phyloP scores from a whole-genome alignment of 768 basidiomycete species.

The Thelephora aurantiotincta region DNA sequence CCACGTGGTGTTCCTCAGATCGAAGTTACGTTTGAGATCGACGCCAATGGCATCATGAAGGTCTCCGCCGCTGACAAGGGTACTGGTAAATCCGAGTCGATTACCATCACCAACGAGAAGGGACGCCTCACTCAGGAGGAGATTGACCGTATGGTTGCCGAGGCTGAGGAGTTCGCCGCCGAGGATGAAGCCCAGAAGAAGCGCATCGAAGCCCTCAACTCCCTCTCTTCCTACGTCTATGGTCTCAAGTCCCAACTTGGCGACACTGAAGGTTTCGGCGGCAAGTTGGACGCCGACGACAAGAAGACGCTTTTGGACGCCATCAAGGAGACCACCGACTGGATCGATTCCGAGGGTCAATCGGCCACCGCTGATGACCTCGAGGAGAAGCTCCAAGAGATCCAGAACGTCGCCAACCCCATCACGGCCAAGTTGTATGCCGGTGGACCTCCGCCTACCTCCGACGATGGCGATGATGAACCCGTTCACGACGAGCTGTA shows the following conservation, averaged over 20 bases:
- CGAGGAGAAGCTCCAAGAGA: constrained; percentile 72
- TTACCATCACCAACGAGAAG: constrained; percentile 94
- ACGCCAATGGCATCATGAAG: constrained; percentile 61
- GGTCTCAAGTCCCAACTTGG: constrained; percentile 77
- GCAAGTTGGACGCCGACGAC: constrained; percentile 70
- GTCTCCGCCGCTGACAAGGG: constrained; percentile 89
- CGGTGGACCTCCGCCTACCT: constrained; percentile 6
- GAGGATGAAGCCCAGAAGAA: constrained; percentile 70
- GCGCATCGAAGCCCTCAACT: constrained; percentile 77
- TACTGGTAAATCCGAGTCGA: constrained; percentile 78
- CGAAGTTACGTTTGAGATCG: constrained; percentile 32
- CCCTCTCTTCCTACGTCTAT: constrained; percentile 70
- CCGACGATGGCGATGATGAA: no score
- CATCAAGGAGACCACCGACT: constrained; percentile 82
- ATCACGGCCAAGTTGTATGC: constrained; percentile 76
- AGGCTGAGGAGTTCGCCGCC: constrained; percentile 80
- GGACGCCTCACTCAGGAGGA: constrained; percentile 53
- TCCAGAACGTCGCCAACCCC: constrained; percentile 65
- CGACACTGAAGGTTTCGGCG: constrained; percentile 84
- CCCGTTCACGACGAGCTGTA: no score
- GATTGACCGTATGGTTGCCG: constrained; percentile 90
- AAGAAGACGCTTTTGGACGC: constrained; percentile 70
- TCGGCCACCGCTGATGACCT: constrained; percentile 74
- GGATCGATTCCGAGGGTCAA: constrained; percentile 81
- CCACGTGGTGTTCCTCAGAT: constrained; percentile 21